Percentiles rank a stretch among this genome's conserved stretches.
Conservation (phyloP, 345 rosid species). For the Brassica juncea region DNA sequence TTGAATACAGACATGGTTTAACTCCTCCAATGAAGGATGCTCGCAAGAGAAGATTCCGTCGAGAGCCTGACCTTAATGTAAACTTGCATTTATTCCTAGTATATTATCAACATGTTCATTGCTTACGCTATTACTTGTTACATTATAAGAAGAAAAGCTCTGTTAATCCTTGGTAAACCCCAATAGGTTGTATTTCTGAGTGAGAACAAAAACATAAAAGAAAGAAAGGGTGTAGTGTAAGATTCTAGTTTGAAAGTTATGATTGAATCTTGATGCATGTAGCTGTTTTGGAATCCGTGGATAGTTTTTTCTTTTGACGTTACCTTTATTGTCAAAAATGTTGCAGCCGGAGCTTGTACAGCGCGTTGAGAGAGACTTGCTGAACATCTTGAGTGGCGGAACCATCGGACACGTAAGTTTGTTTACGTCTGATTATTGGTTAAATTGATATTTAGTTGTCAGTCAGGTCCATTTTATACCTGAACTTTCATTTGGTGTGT, state of each 20-base stretch:
- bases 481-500: neutral
- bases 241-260: neutral
- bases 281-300: neutral
- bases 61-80: constrained; percentile 98
- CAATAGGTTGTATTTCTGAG: neutral
- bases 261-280: neutral
- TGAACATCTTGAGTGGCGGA: constrained; percentile 89
- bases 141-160: neutral
- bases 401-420: constrained; percentile 67
- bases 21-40: constrained; percentile 99
- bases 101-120: neutral
- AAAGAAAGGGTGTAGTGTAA: neutral
- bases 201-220: neutral
- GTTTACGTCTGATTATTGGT: neutral
- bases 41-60: constrained; percentile 88
- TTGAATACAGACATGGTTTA: constrained; percentile 91
- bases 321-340: constrained; percentile 18
- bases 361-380: constrained; percentile 80
- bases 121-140: neutral
- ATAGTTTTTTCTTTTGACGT: neutral
- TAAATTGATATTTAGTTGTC: neutral
- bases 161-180: neutral
- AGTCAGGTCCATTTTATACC: neutral
- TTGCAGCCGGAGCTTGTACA: constrained; percentile 96
- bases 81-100: neutral